These are phyloP conservation scores for Salix arbutifolia DNA, from an alignment of 345 rosid species.

Conservation along the genomic window DNA sequence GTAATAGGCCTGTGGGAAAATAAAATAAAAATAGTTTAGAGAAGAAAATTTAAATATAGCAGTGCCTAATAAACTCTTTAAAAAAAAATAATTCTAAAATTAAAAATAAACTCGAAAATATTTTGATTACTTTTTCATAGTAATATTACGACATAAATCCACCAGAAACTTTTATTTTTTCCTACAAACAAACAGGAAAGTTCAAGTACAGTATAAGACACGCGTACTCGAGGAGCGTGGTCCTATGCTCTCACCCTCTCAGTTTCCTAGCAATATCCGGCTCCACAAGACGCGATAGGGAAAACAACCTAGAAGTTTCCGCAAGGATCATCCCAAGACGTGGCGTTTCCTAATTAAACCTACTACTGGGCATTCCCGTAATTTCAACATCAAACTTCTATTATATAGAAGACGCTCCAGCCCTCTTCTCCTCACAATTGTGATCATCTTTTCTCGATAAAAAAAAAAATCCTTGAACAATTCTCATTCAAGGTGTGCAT, in stretches of 20 bases:
- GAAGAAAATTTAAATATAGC: background rate
- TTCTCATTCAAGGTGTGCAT: background rate
- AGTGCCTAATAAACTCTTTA: no score
- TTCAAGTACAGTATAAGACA: background rate
- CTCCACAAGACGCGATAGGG: background rate
- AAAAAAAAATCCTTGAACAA: background rate
- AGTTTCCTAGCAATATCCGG: background rate
- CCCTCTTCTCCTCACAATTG: background rate
- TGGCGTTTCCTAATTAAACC: background rate
- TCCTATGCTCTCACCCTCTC: background rate
- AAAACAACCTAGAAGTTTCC: background rate
- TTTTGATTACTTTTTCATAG: no score
- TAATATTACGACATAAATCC: no score
- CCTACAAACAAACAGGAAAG: no score
- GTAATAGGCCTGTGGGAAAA: background rate
- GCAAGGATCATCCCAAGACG: background rate
- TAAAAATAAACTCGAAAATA: no score
- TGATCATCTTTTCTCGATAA: no score
- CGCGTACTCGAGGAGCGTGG: background rate
- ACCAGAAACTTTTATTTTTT: no score
- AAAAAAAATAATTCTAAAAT: no score
- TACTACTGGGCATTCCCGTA: background rate
- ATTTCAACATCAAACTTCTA: background rate
- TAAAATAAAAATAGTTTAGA: background rate
- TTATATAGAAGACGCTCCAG: background rate